Evolutionary conservation across 805 yeast genomes (phyloP).

Genomic region (Spathaspora girioi): DNA sequence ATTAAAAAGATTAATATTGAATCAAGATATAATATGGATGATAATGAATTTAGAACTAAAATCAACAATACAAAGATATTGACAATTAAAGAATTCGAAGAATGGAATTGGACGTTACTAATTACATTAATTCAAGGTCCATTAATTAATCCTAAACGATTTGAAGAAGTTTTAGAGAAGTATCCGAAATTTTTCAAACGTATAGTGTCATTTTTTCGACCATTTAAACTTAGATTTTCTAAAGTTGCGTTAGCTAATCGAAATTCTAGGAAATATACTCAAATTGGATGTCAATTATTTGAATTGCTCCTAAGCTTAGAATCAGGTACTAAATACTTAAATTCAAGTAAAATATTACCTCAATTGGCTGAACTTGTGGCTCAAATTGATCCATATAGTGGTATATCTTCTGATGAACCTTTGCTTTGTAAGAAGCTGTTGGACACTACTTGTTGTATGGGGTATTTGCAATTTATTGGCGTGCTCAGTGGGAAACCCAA

Average conservation of each 20-base stretch:
- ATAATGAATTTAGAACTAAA: constrained; percentile 60
- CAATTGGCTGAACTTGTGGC: constrained; percentile 89
- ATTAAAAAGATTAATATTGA: constrained; percentile 18
- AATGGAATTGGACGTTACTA: constrained; percentile 86
- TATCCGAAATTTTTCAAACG: constrained; percentile 86
- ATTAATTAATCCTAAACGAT: constrained; percentile 59
- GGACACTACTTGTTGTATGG: constrained; percentile 62
- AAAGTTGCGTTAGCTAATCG: constrained; percentile 40
- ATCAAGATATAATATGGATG: constrained; percentile 45
- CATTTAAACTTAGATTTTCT: constrained; percentile 79
- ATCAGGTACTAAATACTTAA: constrained; percentile 64
- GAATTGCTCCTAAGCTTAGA: constrained; percentile 57
- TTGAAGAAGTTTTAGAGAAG: constrained; percentile 70
- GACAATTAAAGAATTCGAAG: constrained; percentile 70
- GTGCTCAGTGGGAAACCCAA: constrained; percentile 53
- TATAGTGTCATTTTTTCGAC: constrained; percentile 81
- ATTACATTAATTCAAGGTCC: constrained; percentile 80
- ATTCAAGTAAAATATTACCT: constrained; percentile 74
- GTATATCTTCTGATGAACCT: constrained; percentile 69
- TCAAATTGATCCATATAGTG: constrained; percentile 77
- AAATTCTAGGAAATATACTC: constrained; percentile 51
- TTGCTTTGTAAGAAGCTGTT: constrained; percentile 61
- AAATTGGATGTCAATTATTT: constrained; percentile 73
- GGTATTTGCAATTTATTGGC: constrained; percentile 79
- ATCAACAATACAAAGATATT: constrained; percentile 68